Base-by-base conservation (phyloP, 164 flowering plant species). In the Malania oleifera region DNA sequence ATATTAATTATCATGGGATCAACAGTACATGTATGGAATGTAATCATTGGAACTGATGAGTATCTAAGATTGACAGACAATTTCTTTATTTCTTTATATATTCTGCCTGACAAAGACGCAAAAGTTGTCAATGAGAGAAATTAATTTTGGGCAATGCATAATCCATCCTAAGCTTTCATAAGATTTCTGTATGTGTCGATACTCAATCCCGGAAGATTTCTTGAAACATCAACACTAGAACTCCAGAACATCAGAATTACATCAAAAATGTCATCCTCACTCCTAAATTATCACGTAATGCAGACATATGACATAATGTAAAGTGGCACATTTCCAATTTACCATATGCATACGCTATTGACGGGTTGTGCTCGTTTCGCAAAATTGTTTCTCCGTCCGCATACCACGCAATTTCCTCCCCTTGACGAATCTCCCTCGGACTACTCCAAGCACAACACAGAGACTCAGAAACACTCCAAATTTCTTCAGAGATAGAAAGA, bases 321-420 rank as follows among this genome's bases (percentile, higher is more conserved):
- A 5, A 44, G 7, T 20, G 12, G 18, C 48, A 44, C 15, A 5
- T 14, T 4, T 20, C 3, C 24, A 39, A 62, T 66, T 62, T 89
- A 92, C 98, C 98, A 59, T 90, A 93, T 9, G 98, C 98, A 70
- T 90, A 93, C 0, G 95, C 98, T 38, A 85, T 76, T 0, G 95
- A 71, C 0, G 86, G 87, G 69, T 84, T 93, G 61, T 86, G 71
- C 75, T 93, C 99, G 46, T 71, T 90, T 56, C 99, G 67, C 46
- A 90, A 80, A 64, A 90, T 74, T 9, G 89, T 87, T 60, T 93
- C 99, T 51, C 99, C 99, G 66, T 93, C 99, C 0, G 99, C 98
- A 64, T 89, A 92, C 98, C 98, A 92, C 0, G 99, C 89, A 53
- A 86, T 80, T 70, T 90, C 97, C 70, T 93, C 98, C 20, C 98